phyloP scores from a whole-genome alignment of 2,329 filamentous ascomycete species.

The Microdochium paspali region DNA sequence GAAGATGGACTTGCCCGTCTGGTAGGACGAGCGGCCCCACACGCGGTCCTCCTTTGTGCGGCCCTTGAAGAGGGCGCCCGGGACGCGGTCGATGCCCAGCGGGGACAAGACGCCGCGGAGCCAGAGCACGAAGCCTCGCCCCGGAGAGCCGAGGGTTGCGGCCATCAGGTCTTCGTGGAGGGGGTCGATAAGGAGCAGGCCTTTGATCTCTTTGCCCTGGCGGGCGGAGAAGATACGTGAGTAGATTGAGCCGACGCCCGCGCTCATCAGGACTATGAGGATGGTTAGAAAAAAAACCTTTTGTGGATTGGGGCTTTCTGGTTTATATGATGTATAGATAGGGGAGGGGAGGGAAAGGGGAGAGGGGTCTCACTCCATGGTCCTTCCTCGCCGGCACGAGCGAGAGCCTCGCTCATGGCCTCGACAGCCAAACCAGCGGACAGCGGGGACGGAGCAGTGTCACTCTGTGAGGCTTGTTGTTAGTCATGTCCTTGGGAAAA shows the following conservation, averaged over 20 bases:
- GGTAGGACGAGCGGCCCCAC: constrained; percentile 70
- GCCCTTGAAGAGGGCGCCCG: constrained; percentile 73
- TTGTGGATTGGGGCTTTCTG: too few relatives aligned
- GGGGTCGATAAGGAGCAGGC: constrained; percentile 78
- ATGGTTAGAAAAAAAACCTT: background rate
- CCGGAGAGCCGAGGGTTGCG: constrained; percentile 49
- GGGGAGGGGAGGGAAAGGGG: background rate
- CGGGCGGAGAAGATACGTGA: constrained; percentile 85
- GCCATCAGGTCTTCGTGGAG: constrained; percentile 79
- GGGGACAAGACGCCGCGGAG: constrained; percentile 77
- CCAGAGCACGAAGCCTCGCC: constrained; percentile 79
- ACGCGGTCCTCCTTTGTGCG: constrained; percentile 75
- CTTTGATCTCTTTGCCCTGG: constrained; percentile 64
- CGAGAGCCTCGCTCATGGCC: constrained; percentile 77
- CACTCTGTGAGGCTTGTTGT: constrained; percentile 42
- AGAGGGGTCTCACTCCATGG: constrained; percentile 55
- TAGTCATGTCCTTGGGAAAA: too few relatives aligned
- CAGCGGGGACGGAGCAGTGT: constrained; percentile 88
- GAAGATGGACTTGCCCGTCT: constrained; percentile 77
- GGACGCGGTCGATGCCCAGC: constrained; percentile 71
- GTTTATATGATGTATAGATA: too few relatives aligned
- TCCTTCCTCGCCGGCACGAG: constrained; percentile 68
- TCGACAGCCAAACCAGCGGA: constrained; percentile 91
- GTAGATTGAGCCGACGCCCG: constrained; percentile 81
- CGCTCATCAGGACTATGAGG: constrained; percentile 61